Evolutionary conservation across 805 yeast species (phyloP), one percentile per base, ranked within the genome.

Genomic region (Kluyveromyces wickerhamii): DNA sequence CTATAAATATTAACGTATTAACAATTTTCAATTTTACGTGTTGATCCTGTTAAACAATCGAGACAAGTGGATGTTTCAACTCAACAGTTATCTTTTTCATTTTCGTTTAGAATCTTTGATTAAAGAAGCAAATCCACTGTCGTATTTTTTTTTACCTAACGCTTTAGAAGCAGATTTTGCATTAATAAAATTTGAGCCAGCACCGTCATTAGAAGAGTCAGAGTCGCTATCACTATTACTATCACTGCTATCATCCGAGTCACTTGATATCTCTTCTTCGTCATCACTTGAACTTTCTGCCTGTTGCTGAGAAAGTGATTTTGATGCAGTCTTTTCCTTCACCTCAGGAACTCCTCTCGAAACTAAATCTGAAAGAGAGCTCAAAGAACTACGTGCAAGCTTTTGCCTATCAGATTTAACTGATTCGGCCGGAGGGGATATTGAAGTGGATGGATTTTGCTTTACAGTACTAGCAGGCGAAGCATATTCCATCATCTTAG

Each of bases 291-390:
- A 28, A 18, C 34, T 34, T 8, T 36, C 29, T 6, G 24, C 35
- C 13, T 26, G 27, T 33, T 35, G 21, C 15, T 37, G 30, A 8
- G 25, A 8, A 7, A 28, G 38, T 8, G 41, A 29, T 7, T 40
- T 23, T 12, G 29, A 30, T 13, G 54, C 44, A 21, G 51, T 40
- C 14, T 62, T 61, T 29, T 77, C 83, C 36, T 66, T 69, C 0
- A 79, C 84, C 14, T 73, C 82, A 2, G 87, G 87, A 9, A 79
- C 67, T 4, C 84, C 86, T 34, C 78, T 63, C n/a, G 69, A 65
- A 4, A 69, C 77, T 39, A 79, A 59, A 40, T 78, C 81, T 3
- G 74, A 69, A 21, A 79, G 55, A 1, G 82, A 71, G 34, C 63
- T 62, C 35, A 74, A 63, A 0, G 78, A 70, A 7, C 59, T 51